Evolutionary conservation across 192 early-diverging fungal species (phyloP).

Genomic region (Coemansia aciculifera): DNA sequence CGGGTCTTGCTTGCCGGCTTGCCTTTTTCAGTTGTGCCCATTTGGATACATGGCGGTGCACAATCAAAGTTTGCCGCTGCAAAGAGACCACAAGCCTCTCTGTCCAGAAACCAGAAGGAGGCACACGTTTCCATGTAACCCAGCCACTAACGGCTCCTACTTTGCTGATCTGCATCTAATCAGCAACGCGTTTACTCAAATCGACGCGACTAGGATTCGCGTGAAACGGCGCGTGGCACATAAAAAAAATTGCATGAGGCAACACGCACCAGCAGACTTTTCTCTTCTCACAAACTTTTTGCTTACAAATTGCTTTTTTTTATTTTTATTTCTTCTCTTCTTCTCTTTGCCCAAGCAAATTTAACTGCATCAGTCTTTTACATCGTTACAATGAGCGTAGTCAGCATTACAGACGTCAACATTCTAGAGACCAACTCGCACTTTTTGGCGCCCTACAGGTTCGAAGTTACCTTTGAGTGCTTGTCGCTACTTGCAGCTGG

Average conservation of each 20-base stretch:
- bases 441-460: constrained; percentile 80
- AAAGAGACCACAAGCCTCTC: constrained; percentile 4
- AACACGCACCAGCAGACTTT: neutral
- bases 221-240: neutral
- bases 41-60: neutral
- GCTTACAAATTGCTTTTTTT: neutral
- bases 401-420: constrained; percentile 79
- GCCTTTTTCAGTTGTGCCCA: neutral
- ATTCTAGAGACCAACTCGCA: constrained; percentile 65
- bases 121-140: constrained; percentile 12
- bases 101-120: constrained; percentile 20
- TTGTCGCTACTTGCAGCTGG: constrained; percentile 82
- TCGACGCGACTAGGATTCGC: neutral
- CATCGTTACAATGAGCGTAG: constrained; percentile 65
- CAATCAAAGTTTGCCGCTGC: neutral
- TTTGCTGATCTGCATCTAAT: neutral
- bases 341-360: neutral
- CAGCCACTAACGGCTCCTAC: neutral
- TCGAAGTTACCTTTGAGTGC: constrained; percentile 98
- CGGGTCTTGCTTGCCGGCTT: neutral
- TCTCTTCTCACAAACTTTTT: neutral
- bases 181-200: neutral
- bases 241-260: neutral
- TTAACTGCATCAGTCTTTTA: neutral
- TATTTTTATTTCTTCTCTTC: neutral